phyloP scores from a whole-genome alignment of 73 alveolate species.

The Paramecium biaurelia region DNA sequence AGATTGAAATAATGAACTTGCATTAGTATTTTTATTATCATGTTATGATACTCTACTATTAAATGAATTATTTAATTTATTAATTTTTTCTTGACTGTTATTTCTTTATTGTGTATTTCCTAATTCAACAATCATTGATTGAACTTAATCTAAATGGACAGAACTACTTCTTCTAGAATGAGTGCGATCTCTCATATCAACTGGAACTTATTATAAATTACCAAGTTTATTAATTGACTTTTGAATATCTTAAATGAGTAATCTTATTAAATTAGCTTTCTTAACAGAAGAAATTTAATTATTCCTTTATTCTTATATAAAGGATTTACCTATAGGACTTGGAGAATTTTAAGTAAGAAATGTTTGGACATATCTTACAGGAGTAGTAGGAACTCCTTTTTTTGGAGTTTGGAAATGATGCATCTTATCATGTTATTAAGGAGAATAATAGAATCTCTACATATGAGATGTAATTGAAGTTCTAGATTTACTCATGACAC shows the following conservation, averaged over 20 bases:
- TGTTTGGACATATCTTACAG: background rate
- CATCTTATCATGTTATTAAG: background rate
- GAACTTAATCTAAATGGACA: background rate
- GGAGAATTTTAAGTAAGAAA: background rate
- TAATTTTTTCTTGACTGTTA: background rate
- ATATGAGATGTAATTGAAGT: background rate
- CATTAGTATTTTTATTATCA: constrained; percentile 4
- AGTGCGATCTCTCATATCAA: constrained; percentile 10
- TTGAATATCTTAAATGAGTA: background rate
- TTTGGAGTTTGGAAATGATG: background rate
- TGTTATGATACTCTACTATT: background rate
- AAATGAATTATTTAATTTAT: background rate
- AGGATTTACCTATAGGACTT: background rate
- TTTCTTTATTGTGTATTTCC: background rate
- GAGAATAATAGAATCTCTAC: background rate
- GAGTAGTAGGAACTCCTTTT: background rate
- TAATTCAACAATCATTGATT: background rate
- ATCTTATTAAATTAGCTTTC: background rate
- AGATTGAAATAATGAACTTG: background rate
- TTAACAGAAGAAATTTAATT: background rate
- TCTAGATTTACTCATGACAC: background rate
- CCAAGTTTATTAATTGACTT: background rate
- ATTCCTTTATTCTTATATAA: background rate
- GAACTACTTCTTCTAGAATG: constrained; percentile 30
- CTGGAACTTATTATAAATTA: background rate